These are phyloP conservation scores for Brassica juncea DNA, from an alignment of 345 rosid genomes.

Conservation along the genomic window DNA sequence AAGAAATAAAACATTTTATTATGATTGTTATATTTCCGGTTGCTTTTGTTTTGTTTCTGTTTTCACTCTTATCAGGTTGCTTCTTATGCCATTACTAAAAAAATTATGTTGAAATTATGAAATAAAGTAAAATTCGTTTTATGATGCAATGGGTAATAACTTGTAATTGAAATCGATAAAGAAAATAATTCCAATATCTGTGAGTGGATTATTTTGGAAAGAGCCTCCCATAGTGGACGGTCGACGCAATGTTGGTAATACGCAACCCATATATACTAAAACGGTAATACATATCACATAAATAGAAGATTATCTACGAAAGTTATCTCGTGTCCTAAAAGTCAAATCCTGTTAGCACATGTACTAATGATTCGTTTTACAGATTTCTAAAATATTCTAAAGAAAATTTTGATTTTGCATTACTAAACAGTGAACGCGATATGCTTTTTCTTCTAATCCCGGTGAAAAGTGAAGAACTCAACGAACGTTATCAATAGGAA, in stretches of 20 bases:
- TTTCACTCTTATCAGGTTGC: slow-evolving; percentile 10
- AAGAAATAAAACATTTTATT: slow-evolving; percentile 10
- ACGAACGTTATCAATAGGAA: neutral
- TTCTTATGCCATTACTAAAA: neutral
- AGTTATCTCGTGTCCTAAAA: neutral
- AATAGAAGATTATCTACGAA: neutral
- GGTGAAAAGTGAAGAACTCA: neutral
- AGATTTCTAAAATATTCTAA: neutral
- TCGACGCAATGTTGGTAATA: neutral
- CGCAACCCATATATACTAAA: neutral
- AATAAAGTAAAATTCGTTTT: neutral
- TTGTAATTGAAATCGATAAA: neutral
- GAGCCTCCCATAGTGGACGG: neutral
- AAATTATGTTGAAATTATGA: neutral
- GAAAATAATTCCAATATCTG: neutral
- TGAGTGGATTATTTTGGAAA: neutral
- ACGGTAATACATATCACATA: neutral
- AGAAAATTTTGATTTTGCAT: neutral
- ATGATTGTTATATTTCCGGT: neutral
- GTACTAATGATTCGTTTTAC: neutral
- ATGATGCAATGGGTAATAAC: neutral
- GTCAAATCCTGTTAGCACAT: neutral
- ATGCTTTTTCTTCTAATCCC: neutral
- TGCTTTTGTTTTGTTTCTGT: neutral
- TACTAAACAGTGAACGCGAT: neutral